Conservation (phyloP, 345 rosid species). For the Clarkia xantiana region DNA sequence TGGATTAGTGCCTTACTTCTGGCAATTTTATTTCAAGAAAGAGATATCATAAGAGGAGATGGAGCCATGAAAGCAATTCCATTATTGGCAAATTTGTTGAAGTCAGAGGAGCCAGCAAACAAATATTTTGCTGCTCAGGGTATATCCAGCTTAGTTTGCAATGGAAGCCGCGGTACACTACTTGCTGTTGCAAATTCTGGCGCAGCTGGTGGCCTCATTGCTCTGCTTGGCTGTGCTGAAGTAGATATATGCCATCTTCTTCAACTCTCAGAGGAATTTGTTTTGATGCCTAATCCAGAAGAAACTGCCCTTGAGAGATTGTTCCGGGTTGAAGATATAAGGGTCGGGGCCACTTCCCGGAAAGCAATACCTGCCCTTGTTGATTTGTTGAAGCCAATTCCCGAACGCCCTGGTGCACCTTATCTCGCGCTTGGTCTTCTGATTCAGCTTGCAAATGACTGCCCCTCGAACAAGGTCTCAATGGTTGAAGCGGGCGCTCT, state of each 20-base stretch:
- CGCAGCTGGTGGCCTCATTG: conserved; percentile 83
- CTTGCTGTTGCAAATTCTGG: conserved; percentile 97
- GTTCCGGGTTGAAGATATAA: conserved; percentile 97
- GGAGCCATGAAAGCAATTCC: conserved; percentile 90
- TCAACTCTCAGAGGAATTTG: conserved; percentile 72
- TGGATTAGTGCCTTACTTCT: conserved; percentile 95
- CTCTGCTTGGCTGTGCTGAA: conserved; percentile 94
- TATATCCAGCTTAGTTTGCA: conserved; percentile 79
- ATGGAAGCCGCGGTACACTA: conserved; percentile 96
- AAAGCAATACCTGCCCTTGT: conserved; percentile 95
- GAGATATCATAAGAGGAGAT: conserved; percentile 84
- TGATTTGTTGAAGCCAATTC: conserved; percentile 96
- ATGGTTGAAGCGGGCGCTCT: conserved; percentile 98
- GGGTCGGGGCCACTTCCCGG: conserved; percentile 94
- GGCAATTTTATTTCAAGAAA: conserved; percentile 84
- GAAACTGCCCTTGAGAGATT: conserved; percentile 97
- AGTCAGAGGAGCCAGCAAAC: conserved; percentile 81
- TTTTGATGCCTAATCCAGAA: conserved; percentile 74
- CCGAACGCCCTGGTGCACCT: conserved; percentile 99
- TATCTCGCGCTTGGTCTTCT: conserved; percentile 75
- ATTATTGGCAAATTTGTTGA: conserved; percentile 69
- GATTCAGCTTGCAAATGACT: conserved; percentile 88
- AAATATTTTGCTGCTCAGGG: conserved; percentile 98
- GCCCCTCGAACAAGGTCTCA: conserved; percentile 70
- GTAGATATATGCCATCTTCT: conserved; percentile 75